A percentile compares a stretch with the other conserved stretches of the same genome.
These are phyloP conservation scores for Colletotrichum endophyticum DNA, from an alignment of 2,329 filamentous ascomycete species.

Conservation along the genomic window DNA sequence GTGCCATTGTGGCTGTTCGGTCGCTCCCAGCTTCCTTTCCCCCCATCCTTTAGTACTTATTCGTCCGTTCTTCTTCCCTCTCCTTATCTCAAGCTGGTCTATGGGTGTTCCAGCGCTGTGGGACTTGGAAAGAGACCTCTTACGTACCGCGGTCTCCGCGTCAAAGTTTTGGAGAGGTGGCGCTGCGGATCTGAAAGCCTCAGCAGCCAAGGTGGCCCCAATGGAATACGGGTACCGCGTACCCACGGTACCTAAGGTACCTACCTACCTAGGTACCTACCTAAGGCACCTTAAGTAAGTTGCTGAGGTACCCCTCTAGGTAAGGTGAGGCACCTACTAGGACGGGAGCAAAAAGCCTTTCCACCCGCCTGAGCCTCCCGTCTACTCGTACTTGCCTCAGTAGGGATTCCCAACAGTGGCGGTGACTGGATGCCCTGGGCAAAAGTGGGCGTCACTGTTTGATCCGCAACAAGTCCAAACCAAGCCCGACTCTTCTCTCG, in stretches of 20 bases:
- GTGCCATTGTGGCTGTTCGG: background rate
- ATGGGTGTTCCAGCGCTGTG: constrained; percentile 1
- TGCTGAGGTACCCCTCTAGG: no score
- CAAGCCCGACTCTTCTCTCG: background rate
- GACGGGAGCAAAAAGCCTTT: background rate
- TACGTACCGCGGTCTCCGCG: background rate
- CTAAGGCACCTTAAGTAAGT: background rate
- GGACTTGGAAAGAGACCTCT: background rate
- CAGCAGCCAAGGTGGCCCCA: background rate
- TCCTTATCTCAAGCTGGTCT: background rate
- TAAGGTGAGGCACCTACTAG: background rate
- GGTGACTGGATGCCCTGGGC: background rate
- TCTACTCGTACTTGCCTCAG: background rate
- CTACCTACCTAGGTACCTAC: no score
- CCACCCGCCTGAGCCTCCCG: background rate
- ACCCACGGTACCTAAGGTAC: no score
- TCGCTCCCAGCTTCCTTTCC: background rate
- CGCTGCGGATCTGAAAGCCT: background rate
- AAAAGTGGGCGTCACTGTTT: constrained; percentile 16
- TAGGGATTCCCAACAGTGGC: background rate
- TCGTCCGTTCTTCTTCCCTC: background rate
- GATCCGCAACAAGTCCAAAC: constrained; percentile 24
- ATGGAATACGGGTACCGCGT: background rate
- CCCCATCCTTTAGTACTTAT: background rate
- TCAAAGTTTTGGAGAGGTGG: background rate